These are phyloP conservation scores for Claviceps sp. DNA, from an alignment of 2,329 filamentous ascomycete genomes.

Conservation along the genomic window DNA sequence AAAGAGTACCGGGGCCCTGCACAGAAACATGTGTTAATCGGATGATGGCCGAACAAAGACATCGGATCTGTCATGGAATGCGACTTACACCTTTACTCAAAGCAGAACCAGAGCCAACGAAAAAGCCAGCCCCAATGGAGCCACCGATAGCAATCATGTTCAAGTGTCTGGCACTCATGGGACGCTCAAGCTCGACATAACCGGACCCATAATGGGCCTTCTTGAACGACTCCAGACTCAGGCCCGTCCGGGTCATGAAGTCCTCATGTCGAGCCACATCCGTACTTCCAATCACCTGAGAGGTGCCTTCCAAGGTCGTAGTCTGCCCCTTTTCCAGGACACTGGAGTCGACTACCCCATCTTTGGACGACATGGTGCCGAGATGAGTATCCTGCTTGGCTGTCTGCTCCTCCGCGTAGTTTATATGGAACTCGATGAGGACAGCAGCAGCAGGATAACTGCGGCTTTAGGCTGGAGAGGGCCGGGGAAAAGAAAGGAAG, in stretches of 20 bases:
- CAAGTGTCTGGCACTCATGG: slow-evolving; percentile 40
- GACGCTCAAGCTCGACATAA: slow-evolving; percentile 24
- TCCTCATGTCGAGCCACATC: slow-evolving; percentile 13
- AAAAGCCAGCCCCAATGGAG: slow-evolving; percentile 50
- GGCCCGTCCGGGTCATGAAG: slow-evolving; percentile 24
- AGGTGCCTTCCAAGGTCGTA: slow-evolving; percentile 8
- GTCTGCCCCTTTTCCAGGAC: slow-evolving; percentile 10
- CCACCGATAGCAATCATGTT: slow-evolving; percentile 51
- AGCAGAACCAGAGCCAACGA: slow-evolving; percentile 44
- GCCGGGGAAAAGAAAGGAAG: not conserved
- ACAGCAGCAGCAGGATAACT: not conserved
- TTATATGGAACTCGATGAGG: not conserved
- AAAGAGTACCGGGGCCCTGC: slow-evolving; percentile 6
- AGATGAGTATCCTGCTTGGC: not conserved
- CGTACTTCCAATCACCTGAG: slow-evolving; percentile 7
- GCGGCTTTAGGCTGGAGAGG: not conserved
- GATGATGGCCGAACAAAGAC: not conserved
- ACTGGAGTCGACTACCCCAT: slow-evolving; percentile 6
- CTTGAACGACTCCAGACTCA: slow-evolving; percentile 26
- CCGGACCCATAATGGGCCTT: slow-evolving; percentile 20
- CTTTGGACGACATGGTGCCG: slow-evolving; percentile 10
- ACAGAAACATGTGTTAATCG: not conserved
- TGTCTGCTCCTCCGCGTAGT: not conserved
- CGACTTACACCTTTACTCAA: slow-evolving; percentile 35
- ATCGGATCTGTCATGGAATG: not conserved